A percentile compares a stretch with the other conserved stretches of the same genome.
Conservation (phyloP, 2,329 filamentous ascomycete species). For the Septoria linicola region DNA sequence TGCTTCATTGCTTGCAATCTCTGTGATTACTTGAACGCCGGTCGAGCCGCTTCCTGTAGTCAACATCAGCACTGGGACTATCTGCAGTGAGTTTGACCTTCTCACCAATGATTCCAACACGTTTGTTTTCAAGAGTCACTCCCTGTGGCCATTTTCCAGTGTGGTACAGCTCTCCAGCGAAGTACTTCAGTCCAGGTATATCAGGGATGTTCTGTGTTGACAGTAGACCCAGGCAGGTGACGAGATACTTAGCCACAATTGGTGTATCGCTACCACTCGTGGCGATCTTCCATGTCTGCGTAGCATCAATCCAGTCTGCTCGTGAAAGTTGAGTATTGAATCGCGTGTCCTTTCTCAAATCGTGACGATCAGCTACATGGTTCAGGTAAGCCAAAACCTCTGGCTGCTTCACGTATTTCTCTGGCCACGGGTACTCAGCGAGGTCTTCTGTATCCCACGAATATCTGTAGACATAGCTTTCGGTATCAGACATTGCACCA, state of each 20-base stretch:
- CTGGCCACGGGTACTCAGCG: slow-evolving; percentile 39
- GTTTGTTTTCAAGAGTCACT: slow-evolving; percentile 35
- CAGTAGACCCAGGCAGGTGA: slow-evolving; percentile 42
- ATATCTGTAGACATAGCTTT: slow-evolving; percentile 34
- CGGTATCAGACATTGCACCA: slow-evolving; percentile 31
- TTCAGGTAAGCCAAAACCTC: slow-evolving; percentile 33
- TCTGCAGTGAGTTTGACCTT: too few species aligned
- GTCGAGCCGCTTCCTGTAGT: slow-evolving; percentile 42
- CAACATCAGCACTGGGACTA: too few species aligned
- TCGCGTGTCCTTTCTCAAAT: slow-evolving; percentile 24
- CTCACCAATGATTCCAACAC: slow-evolving; percentile 40
- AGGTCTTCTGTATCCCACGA: slow-evolving; percentile 40
- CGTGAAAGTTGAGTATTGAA: slow-evolving; percentile 27
- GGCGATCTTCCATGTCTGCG: slow-evolving; percentile 14
- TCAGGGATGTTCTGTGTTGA: slow-evolving; percentile 42
- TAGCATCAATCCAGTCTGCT: slow-evolving; percentile 26
- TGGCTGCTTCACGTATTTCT: slow-evolving; percentile 47
- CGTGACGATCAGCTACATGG: slow-evolving; percentile 22
- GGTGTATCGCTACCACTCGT: slow-evolving; percentile 2
- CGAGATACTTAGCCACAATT: slow-evolving; percentile 35
- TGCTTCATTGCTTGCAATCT: slow-evolving; percentile 31
- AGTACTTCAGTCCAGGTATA: slow-evolving; percentile 39
- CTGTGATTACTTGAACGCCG: slow-evolving; percentile 42
- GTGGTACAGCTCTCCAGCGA: slow-evolving; percentile 44
- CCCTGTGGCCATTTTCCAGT: slow-evolving; percentile 42